These are phyloP conservation scores for Lolium rigidum DNA, from an alignment of 176 grass and related monocot species.

Conservation along the genomic window DNA sequence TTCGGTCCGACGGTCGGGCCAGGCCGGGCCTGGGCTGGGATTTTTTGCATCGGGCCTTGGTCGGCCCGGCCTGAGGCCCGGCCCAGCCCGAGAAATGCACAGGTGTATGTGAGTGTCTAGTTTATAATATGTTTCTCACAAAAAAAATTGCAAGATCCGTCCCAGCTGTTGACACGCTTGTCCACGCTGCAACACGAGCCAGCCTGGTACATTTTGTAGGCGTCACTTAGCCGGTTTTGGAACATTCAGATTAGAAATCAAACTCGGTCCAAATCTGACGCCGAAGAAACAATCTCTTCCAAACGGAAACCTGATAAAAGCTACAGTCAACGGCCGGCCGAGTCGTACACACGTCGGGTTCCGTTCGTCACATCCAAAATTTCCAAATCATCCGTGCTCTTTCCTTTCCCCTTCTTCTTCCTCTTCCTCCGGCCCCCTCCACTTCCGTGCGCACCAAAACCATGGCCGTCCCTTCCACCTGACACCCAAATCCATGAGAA, in stretches of 20 bases:
- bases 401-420: conserved; percentile 29
- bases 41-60: too few relatives aligned
- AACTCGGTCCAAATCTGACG: neutral
- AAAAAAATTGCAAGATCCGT: too few relatives aligned
- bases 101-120: too few relatives aligned
- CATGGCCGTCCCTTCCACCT: conserved; percentile 12
- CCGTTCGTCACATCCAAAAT: conserved; percentile 12
- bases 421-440: neutral
- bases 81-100: too few relatives aligned
- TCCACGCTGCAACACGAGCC: too few relatives aligned
- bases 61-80: too few relatives aligned
- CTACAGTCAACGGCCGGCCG: conserved; percentile 10
- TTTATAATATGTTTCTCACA: too few relatives aligned
- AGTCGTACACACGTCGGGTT: conserved; percentile 10
- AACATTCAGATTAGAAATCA: neutral
- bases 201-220: too few relatives aligned
- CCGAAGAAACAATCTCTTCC: neutral
- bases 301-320: neutral
- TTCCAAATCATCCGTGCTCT: conserved; percentile 44
- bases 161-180: too few relatives aligned
- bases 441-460: conserved; percentile 6
- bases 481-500: conserved; percentile 55
- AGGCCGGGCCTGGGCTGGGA: too few relatives aligned
- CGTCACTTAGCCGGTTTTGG: too few relatives aligned
- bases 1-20: too few relatives aligned